Evolutionary conservation across 2,329 filamentous ascomycete genomes (phyloP), one percentile per base, ranked within the genome.

Genomic region (Claviceps quebecensis): DNA sequence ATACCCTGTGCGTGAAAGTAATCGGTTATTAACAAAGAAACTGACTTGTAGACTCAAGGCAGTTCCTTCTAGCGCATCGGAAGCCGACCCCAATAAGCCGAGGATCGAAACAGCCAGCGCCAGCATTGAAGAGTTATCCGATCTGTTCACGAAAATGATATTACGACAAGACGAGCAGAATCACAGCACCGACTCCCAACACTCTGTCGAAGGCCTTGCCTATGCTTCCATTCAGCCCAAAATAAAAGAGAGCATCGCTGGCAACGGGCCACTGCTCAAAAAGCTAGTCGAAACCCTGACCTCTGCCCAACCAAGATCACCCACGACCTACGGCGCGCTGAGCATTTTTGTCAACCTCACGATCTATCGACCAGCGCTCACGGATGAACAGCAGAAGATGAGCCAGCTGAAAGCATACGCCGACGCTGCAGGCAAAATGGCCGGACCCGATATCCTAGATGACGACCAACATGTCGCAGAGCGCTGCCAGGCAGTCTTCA

Each of bases 331-430:
- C 62, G 91, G 91, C 47, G 86, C 82, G 17, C 73, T 98, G 41
- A 95, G 86, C 62, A 85, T 96, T 51, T 77, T 97, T 57, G 74
- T 81, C 51, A 96, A 97, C 62, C 71, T 98, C 49, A 95, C 88
- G 14, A 75, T 78, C 34, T 97, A 95, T 63, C 76, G 80, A 41
- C 89, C 89, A 6, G 72, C 73, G 7, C 73, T 90, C 41, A 84
- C 87, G 0, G 91, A 96, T 56, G 93, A 98, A 66, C 85, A 96
- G 60, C 93, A 91, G 70, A 88, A 87, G 61, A 87, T 98, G 71
- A 79, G 79, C 5, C 87, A 98, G 64, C 77, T 98, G 45, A 96
- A 95, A 71, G 87, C 89, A 2, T 98, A 97, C 60, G 93, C 93
- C 14, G 87, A 95, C 62, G 86, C 88, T 0, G 82, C 83, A 5